phyloP scores from a whole-genome alignment of 1,284 basidiomycete species.

The Moniliophthora roreri region DNA sequence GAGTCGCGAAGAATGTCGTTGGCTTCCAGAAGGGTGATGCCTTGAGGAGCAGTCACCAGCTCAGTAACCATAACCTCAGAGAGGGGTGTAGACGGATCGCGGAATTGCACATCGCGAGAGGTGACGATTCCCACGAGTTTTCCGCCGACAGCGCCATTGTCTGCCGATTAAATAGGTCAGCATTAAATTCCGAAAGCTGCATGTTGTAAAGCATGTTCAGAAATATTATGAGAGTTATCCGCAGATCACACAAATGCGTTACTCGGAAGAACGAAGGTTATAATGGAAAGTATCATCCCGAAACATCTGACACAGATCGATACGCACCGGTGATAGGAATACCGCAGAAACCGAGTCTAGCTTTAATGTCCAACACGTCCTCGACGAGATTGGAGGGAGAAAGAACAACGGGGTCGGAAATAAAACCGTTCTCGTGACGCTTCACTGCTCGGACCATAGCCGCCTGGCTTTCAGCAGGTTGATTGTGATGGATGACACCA shows the following conservation, averaged over 20 bases:
- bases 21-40: constrained; percentile 89
- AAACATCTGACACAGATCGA: constrained; percentile 22
- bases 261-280: constrained; percentile 91
- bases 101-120: constrained; percentile 95
- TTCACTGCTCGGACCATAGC: constrained; percentile 98
- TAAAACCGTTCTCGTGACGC: constrained; percentile 98
- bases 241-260: constrained; percentile 77
- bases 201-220: constrained; percentile 27
- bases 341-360: constrained; percentile 91
- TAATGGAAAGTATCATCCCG: constrained; percentile 51
- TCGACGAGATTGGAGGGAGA: constrained; percentile 80
- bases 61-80: constrained; percentile 89
- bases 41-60: constrained; percentile 81
- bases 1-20: constrained; percentile 95
- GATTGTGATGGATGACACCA: constrained; percentile 99
- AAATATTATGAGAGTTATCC: constrained; percentile 46
- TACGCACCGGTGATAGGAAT: constrained; percentile 92
- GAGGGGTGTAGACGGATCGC: constrained; percentile 65
- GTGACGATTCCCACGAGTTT: constrained; percentile 98
- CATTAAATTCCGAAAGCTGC: constrained; percentile 1
- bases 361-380: constrained; percentile 94
- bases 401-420: constrained; percentile 90
- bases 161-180: constrained; percentile 43
- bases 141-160: constrained; percentile 84
- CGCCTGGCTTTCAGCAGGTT: constrained; percentile 85